phyloP scores from a whole-genome alignment of 768 basidiomycete species.

The Gelatoporia subvermispora region DNA sequence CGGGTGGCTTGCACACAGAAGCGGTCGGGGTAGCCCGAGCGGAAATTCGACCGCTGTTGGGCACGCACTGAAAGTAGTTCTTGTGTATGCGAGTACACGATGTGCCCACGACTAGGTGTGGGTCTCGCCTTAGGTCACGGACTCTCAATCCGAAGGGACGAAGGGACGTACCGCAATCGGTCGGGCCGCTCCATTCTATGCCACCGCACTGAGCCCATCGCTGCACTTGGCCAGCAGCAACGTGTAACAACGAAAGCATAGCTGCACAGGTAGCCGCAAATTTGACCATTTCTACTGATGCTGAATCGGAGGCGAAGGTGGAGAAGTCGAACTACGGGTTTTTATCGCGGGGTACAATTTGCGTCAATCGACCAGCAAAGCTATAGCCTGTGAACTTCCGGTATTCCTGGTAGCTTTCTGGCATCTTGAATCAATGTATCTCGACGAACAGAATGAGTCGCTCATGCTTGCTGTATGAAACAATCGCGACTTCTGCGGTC shows the following conservation, averaged over 20 bases:
- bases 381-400: no score
- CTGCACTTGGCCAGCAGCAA: conserved; percentile 16
- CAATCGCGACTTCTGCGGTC: no score
- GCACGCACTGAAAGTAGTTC: conserved; percentile 41
- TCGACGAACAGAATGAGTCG: no score
- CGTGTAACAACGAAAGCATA: conserved; percentile 20
- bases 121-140: not conserved
- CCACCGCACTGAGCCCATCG: conserved; percentile 12
- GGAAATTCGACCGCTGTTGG: conserved; percentile 5
- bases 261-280: conserved; percentile 1
- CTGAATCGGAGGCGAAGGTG: no score
- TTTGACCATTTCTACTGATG: not conserved
- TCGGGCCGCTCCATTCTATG: conserved; percentile 10
- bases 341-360: no score
- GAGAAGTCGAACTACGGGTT: no score
- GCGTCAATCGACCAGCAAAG: no score
- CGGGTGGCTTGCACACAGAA: no score
- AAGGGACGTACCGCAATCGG: conserved; percentile 7
- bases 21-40: not conserved
- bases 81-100: conserved; percentile 32
- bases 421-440: no score
- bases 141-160: not conserved
- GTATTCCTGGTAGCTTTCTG: no score
- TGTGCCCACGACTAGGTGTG: conserved; percentile 25
- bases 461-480: no score